A percentile compares a stretch with the other conserved stretches of the same genome.
Conservation (phyloP, 129 eudicot genomes). For the Helianthus annuus region HanXRQr2.0-SUNRISE NC_035434.2:169062349-169062848, state of each 20-base stretch:
- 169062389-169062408: constrained; percentile 87
- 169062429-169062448: constrained; percentile 84
- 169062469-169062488: constrained; percentile 94
- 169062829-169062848: too few relatives aligned
- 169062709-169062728: too few relatives aligned
- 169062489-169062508: constrained; percentile 85
- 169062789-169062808: too few relatives aligned
- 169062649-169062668: constrained; percentile 37
- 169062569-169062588: constrained; percentile 70
- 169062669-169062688: neutral
- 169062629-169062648: constrained; percentile 58
- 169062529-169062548: constrained; percentile 84
- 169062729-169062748: too few relatives aligned
- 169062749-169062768: too few relatives aligned
- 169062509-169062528: constrained; percentile 87
- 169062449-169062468: constrained; percentile 89
- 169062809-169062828: too few relatives aligned
- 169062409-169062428: constrained; percentile 83
- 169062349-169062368: constrained; percentile 89
- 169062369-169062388: constrained; percentile 88
- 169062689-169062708: too few relatives aligned
- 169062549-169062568: constrained; percentile 81
- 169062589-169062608: constrained; percentile 44
- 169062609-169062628: constrained; percentile 60
- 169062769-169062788: too few relatives aligned